Conservation (phyloP, 2,329 filamentous ascomycete species). For the Uncinocarpus reesii region DNA sequence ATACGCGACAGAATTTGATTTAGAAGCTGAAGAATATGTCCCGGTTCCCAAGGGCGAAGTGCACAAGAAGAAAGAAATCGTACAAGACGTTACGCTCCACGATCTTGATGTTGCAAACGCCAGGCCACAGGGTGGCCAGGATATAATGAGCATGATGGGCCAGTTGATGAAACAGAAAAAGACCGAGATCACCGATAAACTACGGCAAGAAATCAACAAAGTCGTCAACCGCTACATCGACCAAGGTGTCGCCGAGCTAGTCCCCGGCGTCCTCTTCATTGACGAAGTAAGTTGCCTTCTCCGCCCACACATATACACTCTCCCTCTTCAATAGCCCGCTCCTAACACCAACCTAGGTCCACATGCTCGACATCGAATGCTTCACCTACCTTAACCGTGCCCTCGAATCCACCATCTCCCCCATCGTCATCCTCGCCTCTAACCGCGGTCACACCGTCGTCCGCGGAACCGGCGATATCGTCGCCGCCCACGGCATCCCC, state of each 20-base stretch:
- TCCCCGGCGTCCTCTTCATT: constrained; percentile 97
- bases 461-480: constrained; percentile 66
- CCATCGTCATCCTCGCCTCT: constrained; percentile 93
- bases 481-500: constrained; percentile 89
- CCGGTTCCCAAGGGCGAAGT: constrained; percentile 98
- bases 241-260: constrained; percentile 91
- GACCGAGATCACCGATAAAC: constrained; percentile 98
- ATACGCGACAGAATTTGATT: constrained; percentile 95
- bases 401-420: constrained; percentile 87
- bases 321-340: background rate
- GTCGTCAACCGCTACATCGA: constrained; percentile 99
- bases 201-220: constrained; percentile 94
- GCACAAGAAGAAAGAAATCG: constrained; percentile 99
- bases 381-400: constrained; percentile 98
- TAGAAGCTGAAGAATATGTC: constrained; percentile 98
- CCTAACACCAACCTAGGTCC: constrained; percentile 51
- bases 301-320: background rate
- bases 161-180: constrained; percentile 99
- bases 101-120: constrained; percentile 95
- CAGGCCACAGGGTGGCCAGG: constrained; percentile 88
- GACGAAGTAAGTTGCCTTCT: constrained; percentile 62
- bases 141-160: constrained; percentile 99
- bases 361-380: constrained; percentile 99
- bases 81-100: constrained; percentile 95
- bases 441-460: constrained; percentile 93